phyloP scores from a whole-genome alignment of 1,284 basidiomycete species.

The Tylopilus sp. region DNA sequence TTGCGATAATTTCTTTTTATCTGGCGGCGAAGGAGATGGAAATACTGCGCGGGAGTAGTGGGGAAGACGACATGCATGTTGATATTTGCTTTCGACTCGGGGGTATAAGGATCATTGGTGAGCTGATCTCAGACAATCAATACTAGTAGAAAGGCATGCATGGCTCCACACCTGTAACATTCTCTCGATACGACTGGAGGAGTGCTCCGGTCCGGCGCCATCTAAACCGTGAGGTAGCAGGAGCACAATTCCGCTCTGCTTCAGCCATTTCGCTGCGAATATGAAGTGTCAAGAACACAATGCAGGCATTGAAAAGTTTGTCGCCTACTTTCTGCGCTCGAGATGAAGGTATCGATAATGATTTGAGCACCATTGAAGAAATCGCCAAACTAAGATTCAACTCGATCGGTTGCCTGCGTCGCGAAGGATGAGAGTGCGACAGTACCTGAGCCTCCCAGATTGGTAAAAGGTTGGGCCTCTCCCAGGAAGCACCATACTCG shows the following conservation, averaged over 20 bases:
- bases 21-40: conserved; percentile 61
- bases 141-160: neutral
- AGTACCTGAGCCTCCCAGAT: conserved; percentile 87
- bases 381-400: conserved; percentile 65
- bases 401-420: neutral
- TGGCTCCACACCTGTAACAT: conserved; percentile 64
- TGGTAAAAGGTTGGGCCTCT: conserved; percentile 70
- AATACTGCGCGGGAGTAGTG: conserved; percentile 37
- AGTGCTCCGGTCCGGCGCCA: conserved; percentile 86
- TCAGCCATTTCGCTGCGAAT: conserved; percentile 86
- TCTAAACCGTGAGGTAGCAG: conserved; percentile 68
- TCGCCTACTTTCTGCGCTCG: conserved; percentile 73
- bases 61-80: conserved; percentile 85
- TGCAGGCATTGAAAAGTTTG: neutral
- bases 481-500: conserved; percentile 87
- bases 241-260: conserved; percentile 85
- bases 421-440: neutral
- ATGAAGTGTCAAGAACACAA: neutral
- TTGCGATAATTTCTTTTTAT: conserved; percentile 82
- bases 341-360: conserved; percentile 84
- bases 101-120: conserved; percentile 61
- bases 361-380: conserved; percentile 90
- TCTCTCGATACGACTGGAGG: conserved; percentile 79
- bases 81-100: conserved; percentile 43
- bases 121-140: conserved; percentile 41